A percentile compares a stretch with the other conserved stretches of the same genome.
Conservation (phyloP, 2,329 filamentous ascomycete genomes). For the Pestalotiopsis sp. region DNA sequence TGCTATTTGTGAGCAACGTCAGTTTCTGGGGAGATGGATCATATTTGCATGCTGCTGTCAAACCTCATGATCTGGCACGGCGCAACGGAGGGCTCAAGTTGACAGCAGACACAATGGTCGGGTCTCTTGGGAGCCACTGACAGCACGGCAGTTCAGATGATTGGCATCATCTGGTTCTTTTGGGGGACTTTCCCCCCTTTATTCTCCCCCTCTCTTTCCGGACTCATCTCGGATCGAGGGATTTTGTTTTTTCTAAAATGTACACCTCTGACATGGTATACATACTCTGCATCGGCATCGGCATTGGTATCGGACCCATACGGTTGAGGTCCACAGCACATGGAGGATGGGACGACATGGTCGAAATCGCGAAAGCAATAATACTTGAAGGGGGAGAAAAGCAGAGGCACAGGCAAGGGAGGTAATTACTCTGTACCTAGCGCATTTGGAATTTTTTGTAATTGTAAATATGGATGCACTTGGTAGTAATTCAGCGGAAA, state of each 20-base stretch:
- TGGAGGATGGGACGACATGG: neutral
- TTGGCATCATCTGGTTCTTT: neutral
- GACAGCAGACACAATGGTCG: neutral
- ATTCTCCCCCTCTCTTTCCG: neutral
- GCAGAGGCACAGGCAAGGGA: neutral
- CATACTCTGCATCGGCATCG: neutral
- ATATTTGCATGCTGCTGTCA: neutral
- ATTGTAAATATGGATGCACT: slow-evolving; percentile 7
- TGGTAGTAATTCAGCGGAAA: neutral
- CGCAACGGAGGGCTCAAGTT: neutral
- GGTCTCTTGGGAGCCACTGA: neutral
- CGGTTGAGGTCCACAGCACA: neutral
- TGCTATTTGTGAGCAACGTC: neutral
- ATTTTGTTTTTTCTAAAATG: neutral
- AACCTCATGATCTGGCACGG: neutral
- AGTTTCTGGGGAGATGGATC: neutral
- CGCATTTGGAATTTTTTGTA: slow-evolving; percentile 3
- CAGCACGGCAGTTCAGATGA: neutral
- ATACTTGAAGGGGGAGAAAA: neutral
- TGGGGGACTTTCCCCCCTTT: neutral
- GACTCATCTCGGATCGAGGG: neutral
- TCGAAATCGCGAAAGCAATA: neutral
- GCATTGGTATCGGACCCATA: neutral
- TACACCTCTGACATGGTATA: neutral
- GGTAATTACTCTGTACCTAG: neutral